Percentiles rank a stretch among this genome's conserved stretches.
phyloP scores from a whole-genome alignment of 169 alveolate genomes.

The Plasmodium inui region DNA sequence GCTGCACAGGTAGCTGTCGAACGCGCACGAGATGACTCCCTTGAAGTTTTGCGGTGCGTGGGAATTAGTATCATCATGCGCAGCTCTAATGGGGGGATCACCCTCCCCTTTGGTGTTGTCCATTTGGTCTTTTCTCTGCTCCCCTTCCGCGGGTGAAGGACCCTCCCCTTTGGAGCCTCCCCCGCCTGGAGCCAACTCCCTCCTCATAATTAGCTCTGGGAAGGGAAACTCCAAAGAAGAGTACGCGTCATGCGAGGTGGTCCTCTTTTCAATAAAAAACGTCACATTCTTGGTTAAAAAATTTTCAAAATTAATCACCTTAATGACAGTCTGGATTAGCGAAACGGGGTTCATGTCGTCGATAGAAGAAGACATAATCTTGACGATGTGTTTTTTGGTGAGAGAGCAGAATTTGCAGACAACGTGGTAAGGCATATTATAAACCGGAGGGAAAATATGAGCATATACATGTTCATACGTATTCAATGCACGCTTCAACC shows the following conservation, averaged over 20 bases:
- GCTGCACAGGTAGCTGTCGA: slow-evolving; percentile 65
- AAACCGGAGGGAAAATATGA: slow-evolving; percentile 42
- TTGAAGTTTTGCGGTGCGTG: slow-evolving; percentile 14
- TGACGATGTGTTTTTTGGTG: slow-evolving; percentile 48
- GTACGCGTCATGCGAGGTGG: neutral
- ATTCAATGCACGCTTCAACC: slow-evolving; percentile 63
- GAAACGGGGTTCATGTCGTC: slow-evolving; percentile 43
- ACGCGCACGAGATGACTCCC: slow-evolving; percentile 54
- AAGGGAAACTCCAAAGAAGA: slow-evolving; percentile 46
- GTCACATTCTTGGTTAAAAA: slow-evolving; percentile 35
- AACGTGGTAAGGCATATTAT: slow-evolving; percentile 44
- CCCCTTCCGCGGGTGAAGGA: neutral
- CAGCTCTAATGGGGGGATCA: neutral
- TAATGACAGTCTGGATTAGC: slow-evolving; percentile 60
- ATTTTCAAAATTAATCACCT: slow-evolving; percentile 62
- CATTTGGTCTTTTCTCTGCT: neutral
- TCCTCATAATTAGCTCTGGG: slow-evolving; percentile 32
- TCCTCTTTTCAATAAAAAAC: neutral
- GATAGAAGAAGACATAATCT: slow-evolving; percentile 59
- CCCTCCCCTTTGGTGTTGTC: neutral
- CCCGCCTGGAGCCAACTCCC: neutral
- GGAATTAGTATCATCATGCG: neutral
- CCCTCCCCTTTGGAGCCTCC: neutral
- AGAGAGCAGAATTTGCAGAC: slow-evolving; percentile 49
- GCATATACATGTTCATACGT: slow-evolving; percentile 52